A percentile compares a stretch with the other conserved stretches of the same genome.
Conservation (phyloP, 352 stramenopile species). For the Phytophthora idaei region DNA sequence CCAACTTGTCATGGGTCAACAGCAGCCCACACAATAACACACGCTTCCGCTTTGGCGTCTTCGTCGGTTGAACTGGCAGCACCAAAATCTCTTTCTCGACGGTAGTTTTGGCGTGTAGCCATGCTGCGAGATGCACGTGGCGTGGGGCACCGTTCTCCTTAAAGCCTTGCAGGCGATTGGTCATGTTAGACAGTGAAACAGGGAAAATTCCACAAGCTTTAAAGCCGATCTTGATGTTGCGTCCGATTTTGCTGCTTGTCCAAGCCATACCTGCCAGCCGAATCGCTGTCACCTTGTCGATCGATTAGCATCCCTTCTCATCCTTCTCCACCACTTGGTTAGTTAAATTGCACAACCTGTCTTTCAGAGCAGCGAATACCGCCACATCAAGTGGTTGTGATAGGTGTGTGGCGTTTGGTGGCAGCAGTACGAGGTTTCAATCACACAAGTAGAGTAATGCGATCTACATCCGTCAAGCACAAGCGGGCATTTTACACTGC, state of each 20-base stretch:
- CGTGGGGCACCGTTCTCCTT: neutral
- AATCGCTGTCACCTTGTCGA: neutral
- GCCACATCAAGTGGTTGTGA: neutral
- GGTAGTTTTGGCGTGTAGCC: neutral
- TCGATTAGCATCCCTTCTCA: neutral
- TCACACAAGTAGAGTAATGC: neutral
- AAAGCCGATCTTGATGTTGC: neutral
- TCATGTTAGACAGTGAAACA: neutral
- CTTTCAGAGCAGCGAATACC: neutral
- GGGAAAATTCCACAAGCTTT: neutral
- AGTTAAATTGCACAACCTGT: neutral
- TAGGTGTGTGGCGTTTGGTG: neutral
- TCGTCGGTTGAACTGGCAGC: neutral
- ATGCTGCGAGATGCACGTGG: neutral
- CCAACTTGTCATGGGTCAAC: neutral
- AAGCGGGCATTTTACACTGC: neutral
- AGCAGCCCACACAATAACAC: neutral
- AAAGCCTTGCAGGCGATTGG: neutral
- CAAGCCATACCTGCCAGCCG: neutral
- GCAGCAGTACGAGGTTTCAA: neutral
- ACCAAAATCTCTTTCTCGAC: neutral
- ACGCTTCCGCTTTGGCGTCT: neutral
- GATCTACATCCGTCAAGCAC: neutral
- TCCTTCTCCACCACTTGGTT: neutral
- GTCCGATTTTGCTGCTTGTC: neutral